Evolutionary conservation across 257 asterid species (phyloP).

Genomic region (Penstemon barbatus): DNA sequence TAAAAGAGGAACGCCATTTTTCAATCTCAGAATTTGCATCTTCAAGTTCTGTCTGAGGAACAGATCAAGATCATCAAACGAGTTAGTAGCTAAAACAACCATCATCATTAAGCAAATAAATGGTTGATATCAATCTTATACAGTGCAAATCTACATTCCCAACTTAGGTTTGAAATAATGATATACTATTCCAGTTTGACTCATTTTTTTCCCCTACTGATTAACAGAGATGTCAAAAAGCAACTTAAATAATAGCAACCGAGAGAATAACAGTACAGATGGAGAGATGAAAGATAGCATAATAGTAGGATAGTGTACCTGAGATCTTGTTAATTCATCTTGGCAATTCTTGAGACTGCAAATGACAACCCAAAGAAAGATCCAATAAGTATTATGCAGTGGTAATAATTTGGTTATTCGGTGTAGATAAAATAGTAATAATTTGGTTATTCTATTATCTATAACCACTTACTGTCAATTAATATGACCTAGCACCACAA

Average conservation of each 20-base stretch:
- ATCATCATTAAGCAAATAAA: no score
- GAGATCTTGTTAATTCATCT: conserved; percentile 72
- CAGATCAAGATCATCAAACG: conserved; percentile 22
- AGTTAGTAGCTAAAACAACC: conserved; percentile 6
- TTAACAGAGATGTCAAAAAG: conserved; percentile 2
- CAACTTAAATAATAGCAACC: background rate
- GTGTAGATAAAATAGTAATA: background rate
- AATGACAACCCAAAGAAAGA: conserved; percentile 31
- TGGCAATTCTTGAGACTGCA: conserved; percentile 83
- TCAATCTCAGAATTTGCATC: conserved; percentile 83
- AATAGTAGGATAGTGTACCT: conserved; percentile 43
- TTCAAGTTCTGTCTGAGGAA: conserved; percentile 67
- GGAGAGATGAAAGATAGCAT: background rate
- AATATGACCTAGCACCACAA: background rate
- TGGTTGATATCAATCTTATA: background rate
- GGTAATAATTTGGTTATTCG: background rate
- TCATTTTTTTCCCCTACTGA: background rate
- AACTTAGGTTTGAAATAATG: conserved; percentile 7
- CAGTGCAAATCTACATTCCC: conserved; percentile 1
- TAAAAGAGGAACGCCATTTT: conserved; percentile 91
- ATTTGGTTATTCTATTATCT: background rate
- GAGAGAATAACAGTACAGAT: background rate
- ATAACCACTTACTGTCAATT: background rate
- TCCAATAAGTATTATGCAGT: conserved; percentile 17
- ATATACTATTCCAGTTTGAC: background rate